phyloP scores from a whole-genome alignment of 176 grass and related monocot species.

The Avena sativa region DNA sequence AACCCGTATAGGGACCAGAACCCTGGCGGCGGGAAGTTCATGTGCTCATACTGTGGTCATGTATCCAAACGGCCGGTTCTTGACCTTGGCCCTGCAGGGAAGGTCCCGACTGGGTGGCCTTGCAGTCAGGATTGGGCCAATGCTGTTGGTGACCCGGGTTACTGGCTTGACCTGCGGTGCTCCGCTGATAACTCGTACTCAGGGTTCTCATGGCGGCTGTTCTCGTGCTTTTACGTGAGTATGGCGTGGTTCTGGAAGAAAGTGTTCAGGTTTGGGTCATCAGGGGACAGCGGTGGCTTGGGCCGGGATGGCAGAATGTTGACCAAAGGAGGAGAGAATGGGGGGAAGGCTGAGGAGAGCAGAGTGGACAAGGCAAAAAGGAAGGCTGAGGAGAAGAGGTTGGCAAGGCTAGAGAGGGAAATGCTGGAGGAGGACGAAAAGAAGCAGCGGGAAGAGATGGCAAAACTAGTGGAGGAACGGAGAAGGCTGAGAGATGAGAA shows the following conservation, averaged over 20 bases:
- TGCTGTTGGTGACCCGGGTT: conserved; percentile 40
- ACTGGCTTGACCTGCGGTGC: conserved; percentile 62
- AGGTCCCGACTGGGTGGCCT: conserved; percentile 58
- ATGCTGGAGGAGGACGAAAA: conserved; percentile 96
- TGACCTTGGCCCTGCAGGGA: conserved; percentile 54
- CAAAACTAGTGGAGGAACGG: conserved; percentile 87
- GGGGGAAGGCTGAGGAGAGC: conserved; percentile 67
- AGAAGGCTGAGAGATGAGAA: conserved; percentile 88
- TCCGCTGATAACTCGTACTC: conserved; percentile 46
- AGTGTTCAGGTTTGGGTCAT: conserved; percentile 65
- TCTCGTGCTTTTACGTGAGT: conserved; percentile 40
- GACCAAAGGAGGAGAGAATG: conserved; percentile 66
- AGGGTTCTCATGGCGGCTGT: conserved; percentile 54
- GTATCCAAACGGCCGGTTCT: conserved; percentile 87
- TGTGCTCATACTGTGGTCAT: conserved; percentile 94
- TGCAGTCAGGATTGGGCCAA: conserved; percentile 72
- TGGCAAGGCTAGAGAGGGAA: conserved; percentile 89
- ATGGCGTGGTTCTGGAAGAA: conserved; percentile 65
- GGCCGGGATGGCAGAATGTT: conserved; percentile 49
- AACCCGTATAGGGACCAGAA: conserved; percentile 94
- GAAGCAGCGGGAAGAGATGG: conserved; percentile 92
- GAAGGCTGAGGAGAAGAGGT: conserved; percentile 89
- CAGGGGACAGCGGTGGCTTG: conserved; percentile 40
- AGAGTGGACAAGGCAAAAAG: conserved; percentile 76
- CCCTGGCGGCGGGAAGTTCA: conserved; percentile 84